Evolutionary conservation across 768 basidiomycete genomes (phyloP).

Genomic region (Pleurotus eryngii): DNA sequence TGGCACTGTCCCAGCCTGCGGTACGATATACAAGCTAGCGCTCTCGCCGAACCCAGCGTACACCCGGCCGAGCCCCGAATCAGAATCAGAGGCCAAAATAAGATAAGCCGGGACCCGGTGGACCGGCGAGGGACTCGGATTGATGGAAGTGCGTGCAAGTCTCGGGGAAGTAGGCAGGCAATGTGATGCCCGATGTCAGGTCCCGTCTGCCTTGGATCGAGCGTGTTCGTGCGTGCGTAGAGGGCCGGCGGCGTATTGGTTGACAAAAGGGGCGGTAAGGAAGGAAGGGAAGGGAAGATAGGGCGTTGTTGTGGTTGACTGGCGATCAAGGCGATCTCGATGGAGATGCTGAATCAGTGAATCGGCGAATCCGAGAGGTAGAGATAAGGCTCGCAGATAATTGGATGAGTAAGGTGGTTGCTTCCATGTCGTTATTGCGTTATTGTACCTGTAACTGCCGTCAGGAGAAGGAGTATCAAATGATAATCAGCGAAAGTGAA

Average conservation of each 20-base stretch:
- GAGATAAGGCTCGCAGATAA: neutral
- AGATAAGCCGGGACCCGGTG: neutral
- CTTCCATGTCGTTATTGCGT: too few species aligned
- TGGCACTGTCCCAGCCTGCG: neutral
- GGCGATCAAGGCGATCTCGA: neutral
- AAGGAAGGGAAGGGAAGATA: too few species aligned
- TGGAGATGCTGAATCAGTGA: neutral
- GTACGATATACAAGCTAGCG: neutral
- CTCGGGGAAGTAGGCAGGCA: neutral
- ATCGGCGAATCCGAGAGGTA: neutral
- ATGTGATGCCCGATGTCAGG: neutral
- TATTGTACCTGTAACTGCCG: too few species aligned
- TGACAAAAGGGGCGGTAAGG: neutral
- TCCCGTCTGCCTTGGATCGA: too few species aligned
- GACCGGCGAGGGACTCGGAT: neutral
- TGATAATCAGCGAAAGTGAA: neutral
- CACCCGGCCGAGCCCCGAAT: too few species aligned
- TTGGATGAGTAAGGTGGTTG: neutral
- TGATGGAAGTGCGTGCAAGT: neutral
- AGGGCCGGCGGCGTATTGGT: constrained; percentile 6
- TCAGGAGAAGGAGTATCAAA: neutral
- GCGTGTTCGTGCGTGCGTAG: too few species aligned
- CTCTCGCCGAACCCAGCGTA: neutral
- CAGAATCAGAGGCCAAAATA: neutral
- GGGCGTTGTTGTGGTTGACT: neutral